Base-by-base conservation (phyloP, 2,329 filamentous ascomycete species). In the Colletotrichum navitas region DNA sequence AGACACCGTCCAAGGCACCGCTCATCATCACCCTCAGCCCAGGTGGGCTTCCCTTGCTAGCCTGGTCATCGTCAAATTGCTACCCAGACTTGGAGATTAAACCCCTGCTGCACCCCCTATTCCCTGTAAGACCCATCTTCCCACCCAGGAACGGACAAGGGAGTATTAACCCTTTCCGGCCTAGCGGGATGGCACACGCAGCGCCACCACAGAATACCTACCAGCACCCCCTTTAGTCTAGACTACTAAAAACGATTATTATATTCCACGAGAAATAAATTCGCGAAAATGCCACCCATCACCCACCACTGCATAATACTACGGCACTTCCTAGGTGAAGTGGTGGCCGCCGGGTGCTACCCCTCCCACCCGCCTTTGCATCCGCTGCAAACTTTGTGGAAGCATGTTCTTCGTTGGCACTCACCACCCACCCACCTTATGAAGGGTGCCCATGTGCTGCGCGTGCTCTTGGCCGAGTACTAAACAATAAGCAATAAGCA, bases 31-130 rank as follows among this genome's bases (percentile, higher is more conserved):
- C 39, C 32, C 39, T 56, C 43, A 34, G 43, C 36, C 36, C n/a
- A 41, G 36, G 45, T 63, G 59, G 55, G 32, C 52, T 71, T 71
- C 59, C 59, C 59, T 63, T 29, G 29, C 68, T 71, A 71, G 68
- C 65, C 58, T 39, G 64, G 39, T 51, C 63, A 63, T 71, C 58
- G 34, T 60, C 59, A 71, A 71, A 71, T 71, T 71, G 64, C 52
- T 60, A 60, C 47, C 59, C 68, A 71, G 59, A 52, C 66, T 71
- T 72, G 58, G 61, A 66, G 47, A 62, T 66, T 56, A 12, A 58
- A 58, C 55, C 70, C 70, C 55, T 66, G 70, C 58, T 67, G 18
- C 11, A 51, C 26, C 66, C 70, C 45, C 43, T 21, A n/a, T n/a
- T 11, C 45, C 60, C 54, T 66, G 66, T 55, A 61, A 66, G 66